Evolutionary conservation across 2,329 filamentous ascomycete species (phyloP).

Genomic region (Cadophora luteo-olivacea): DNA sequence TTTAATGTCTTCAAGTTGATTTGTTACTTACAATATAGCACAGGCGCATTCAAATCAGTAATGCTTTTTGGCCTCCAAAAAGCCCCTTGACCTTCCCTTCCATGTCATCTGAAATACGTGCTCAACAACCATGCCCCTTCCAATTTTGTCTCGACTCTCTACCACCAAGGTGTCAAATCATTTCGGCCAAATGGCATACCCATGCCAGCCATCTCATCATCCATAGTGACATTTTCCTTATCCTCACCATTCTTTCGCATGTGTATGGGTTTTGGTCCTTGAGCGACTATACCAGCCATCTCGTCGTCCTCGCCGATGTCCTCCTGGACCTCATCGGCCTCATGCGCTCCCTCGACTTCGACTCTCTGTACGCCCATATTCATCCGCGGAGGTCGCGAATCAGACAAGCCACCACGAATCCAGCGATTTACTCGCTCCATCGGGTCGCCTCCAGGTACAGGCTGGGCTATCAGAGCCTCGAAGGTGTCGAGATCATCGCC

Average conservation of each 20-base stretch:
- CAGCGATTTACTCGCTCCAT: neutral
- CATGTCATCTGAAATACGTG: neutral
- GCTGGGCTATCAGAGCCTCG: constrained; percentile 8
- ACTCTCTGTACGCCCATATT: neutral
- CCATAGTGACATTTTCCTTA: neutral
- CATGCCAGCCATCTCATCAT: constrained; percentile 2
- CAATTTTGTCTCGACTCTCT: neutral
- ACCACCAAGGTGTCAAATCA: constrained; percentile 1
- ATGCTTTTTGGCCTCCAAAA: neutral
- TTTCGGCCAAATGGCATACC: neutral
- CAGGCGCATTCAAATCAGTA: neutral
- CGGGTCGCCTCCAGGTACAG: neutral
- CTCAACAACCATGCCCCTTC: neutral
- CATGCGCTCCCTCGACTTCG: neutral
- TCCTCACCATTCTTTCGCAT: neutral
- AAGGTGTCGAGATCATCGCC: constrained; percentile 8
- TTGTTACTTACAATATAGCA: neutral
- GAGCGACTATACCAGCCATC: neutral
- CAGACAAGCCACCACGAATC: neutral
- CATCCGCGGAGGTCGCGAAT: neutral
- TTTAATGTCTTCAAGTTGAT: no score
- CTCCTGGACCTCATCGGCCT: neutral
- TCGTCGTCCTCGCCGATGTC: neutral
- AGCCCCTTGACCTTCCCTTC: neutral
- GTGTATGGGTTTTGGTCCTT: no score